phyloP scores from a whole-genome alignment of 805 yeast species.

The Lipomyces mesembrius region DNA sequence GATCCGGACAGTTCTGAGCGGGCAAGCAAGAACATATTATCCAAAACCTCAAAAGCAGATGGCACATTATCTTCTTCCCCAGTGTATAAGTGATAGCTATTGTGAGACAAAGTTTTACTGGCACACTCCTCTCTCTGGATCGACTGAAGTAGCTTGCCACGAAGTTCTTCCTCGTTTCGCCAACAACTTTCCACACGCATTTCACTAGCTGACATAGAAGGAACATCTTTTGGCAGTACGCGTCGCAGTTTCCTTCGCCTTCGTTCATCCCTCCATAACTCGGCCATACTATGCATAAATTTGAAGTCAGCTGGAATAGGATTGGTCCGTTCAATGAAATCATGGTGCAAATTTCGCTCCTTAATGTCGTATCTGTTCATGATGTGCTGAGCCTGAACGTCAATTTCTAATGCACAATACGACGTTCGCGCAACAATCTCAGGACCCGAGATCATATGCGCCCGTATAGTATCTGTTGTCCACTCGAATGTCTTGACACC shows the following conservation, averaged over 20 bases:
- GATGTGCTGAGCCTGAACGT: conserved; percentile 64
- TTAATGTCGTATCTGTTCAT: conserved; percentile 55
- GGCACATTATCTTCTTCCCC: conserved; percentile 1
- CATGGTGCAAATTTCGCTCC: conserved; percentile 57
- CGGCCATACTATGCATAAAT: conserved; percentile 43
- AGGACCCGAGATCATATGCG: conserved; percentile 15
- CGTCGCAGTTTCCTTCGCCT: conserved; percentile 28
- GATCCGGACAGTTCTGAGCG: not conserved
- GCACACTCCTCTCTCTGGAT: not conserved
- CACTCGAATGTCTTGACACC: conserved; percentile 16
- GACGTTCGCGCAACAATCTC: conserved; percentile 59
- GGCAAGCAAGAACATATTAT: conserved; percentile 10
- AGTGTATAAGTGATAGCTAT: not conserved
- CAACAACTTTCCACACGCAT: conserved; percentile 5
- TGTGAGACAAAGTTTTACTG: not conserved
- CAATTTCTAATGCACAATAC: conserved; percentile 70
- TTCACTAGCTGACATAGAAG: conserved; percentile 18
- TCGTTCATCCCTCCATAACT: conserved; percentile 59
- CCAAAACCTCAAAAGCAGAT: conserved; percentile 21
- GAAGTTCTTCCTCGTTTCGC: conserved; percentile 13
- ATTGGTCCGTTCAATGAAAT: conserved; percentile 49
- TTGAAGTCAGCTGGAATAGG: conserved; percentile 33
- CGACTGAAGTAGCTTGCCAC: conserved; percentile 4
- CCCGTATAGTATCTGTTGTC: conserved; percentile 19
- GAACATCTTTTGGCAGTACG: conserved; percentile 2